Conservation (phyloP, 176 grass and related monocot genomes). For the Saccharum spontaneum region DNA sequence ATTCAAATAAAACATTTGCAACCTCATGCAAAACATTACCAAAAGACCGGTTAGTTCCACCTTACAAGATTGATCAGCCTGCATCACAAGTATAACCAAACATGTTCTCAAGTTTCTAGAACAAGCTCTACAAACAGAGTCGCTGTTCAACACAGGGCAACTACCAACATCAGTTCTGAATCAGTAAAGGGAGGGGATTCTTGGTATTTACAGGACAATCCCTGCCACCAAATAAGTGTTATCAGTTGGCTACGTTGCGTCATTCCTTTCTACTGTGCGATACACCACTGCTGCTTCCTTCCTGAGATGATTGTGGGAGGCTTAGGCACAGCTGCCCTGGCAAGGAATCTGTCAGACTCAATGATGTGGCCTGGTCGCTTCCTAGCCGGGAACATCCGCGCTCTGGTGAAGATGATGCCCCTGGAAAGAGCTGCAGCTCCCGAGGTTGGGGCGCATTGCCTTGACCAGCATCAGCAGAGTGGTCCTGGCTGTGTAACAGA, state of each 20-base stretch:
- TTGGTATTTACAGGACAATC: conserved; percentile 39
- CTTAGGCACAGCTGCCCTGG: conserved; percentile 49
- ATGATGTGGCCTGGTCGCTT: conserved; percentile 33
- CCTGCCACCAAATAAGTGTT: neutral
- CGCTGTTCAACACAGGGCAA: neutral
- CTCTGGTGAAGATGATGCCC: conserved; percentile 10
- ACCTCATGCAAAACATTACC: neutral
- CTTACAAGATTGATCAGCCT: neutral
- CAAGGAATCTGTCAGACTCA: conserved; percentile 38
- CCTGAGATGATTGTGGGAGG: conserved; percentile 47
- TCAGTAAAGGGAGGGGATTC: neutral
- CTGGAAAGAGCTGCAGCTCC: conserved; percentile 82
- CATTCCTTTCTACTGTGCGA: conserved; percentile 4
- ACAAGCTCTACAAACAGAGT: conserved; percentile 18
- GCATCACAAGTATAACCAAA: conserved; percentile 10
- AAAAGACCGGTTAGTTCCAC: neutral
- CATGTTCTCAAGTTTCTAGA: neutral
- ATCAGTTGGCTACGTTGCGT: neutral
- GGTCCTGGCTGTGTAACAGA: conserved; percentile 25
- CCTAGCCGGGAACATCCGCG: neutral
- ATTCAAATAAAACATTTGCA: too few species aligned
- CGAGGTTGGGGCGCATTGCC: conserved; percentile 19
- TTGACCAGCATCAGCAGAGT: conserved; percentile 25
- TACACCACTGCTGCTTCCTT: conserved; percentile 21
- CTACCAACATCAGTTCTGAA: neutral